Evolutionary conservation across 768 basidiomycete species (phyloP), one percentile per base, ranked within the genome.

Genomic region (Termitomyces bulborhizus): DNA sequence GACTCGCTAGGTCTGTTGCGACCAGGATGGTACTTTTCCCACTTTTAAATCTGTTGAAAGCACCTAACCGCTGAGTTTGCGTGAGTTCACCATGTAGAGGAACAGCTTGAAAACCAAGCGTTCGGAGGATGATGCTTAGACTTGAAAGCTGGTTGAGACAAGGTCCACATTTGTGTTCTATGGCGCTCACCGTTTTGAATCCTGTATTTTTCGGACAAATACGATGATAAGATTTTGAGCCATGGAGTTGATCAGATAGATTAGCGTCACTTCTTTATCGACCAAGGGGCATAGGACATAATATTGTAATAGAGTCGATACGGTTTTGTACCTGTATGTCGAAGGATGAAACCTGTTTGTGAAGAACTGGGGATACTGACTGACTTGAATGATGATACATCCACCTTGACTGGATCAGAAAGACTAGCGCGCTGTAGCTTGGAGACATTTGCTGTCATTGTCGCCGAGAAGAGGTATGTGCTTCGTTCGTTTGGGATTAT

Each of bases 371-470:
- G 32, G 12, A 8, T 29, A 24, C 16, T 29, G 18, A 70, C 86
- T 65, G 67, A 93, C 93, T 95, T 97, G 48, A 41, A 52, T 64
- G 88, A 80, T 6, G 90, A 88, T 3, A 96, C 93, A 68, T 97
- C 93, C 1, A 98, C 84, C 61, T 88, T 81, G n/a, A 94, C 82
- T 16, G 95, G 95, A 65, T 95, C 92, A 31, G 81, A 80, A 64
- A 97, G 73, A 75, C 90, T 93, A 31, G 96, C 93, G 46, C 95
- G 73, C 67, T 98, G 95, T 13, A 98, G 76, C 68, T 97, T 97
- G 7, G 90, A 92, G 3, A 98, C 92, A 71, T 95, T 98, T 16
- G 92, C 91, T 11, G 95, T 95, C 95, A 98, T 98, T 24, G 95
- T 97, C 7, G 96, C 96, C 12, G 93, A 96, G 73, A 93, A 98